These are phyloP conservation scores for Beauveria sp. DNA, from an alignment of 2,329 filamentous ascomycete genomes.

Conservation along the genomic window DNA sequence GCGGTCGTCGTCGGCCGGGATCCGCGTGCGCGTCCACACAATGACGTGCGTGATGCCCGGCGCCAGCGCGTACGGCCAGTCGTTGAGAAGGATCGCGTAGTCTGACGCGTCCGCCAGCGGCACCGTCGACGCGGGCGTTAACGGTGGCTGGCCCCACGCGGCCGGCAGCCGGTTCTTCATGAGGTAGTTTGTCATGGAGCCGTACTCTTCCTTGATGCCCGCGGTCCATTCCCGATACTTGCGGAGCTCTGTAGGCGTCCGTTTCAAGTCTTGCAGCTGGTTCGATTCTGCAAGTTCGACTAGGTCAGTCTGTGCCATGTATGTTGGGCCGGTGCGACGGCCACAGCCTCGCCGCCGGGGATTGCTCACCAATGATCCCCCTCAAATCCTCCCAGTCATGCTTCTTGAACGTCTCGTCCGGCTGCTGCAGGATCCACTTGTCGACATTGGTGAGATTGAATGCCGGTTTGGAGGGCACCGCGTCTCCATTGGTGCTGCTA, in stretches of 20 bases:
- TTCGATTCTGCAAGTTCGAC: slow-evolving; percentile 35
- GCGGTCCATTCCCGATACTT: slow-evolving; percentile 73
- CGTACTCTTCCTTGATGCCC: slow-evolving; percentile 63
- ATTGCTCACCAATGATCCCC: slow-evolving; percentile 52
- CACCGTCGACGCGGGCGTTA: slow-evolving; percentile 39
- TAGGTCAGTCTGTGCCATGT: background rate
- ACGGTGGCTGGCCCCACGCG: slow-evolving; percentile 57
- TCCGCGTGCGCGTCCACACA: slow-evolving; percentile 80
- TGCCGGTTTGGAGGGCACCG: slow-evolving; percentile 29
- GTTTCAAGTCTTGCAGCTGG: slow-evolving; percentile 66
- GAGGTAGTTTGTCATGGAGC: slow-evolving; percentile 73
- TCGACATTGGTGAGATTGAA: slow-evolving; percentile 55
- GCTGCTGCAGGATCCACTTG: slow-evolving; percentile 50
- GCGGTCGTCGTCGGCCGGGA: slow-evolving; percentile 61
- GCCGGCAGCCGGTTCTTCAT: slow-evolving; percentile 61
- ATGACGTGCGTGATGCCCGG: slow-evolving; percentile 70
- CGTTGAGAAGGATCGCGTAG: slow-evolving; percentile 71
- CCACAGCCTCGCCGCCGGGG: background rate
- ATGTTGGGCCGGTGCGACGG: background rate
- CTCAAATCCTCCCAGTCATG: slow-evolving; percentile 70
- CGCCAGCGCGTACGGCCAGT: slow-evolving; percentile 84
- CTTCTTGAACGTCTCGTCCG: slow-evolving; percentile 62
- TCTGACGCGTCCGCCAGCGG: slow-evolving; percentile 50
- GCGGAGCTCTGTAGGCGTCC: slow-evolving; percentile 72
- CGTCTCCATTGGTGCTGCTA: slow-evolving; percentile 19